Base-by-base conservation (phyloP, 129 eudicot species). In the Arctium lappa region DNA sequence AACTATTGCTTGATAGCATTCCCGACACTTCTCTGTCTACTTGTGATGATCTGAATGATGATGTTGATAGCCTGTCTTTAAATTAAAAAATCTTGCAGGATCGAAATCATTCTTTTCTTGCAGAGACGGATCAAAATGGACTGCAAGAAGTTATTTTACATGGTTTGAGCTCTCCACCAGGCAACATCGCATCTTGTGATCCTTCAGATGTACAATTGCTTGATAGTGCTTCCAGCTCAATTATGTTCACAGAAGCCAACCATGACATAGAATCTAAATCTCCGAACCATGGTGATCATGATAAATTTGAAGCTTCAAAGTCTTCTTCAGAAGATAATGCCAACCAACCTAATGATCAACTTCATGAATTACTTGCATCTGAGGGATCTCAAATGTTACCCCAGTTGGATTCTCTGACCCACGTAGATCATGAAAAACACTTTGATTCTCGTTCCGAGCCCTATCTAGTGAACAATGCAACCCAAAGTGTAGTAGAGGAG, bases 401-500 rank as follows among this genome's bases (percentile, higher is more conserved):
- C 46, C 22, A 72, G 42, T 33, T 70, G 70, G 70, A 53, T 53
- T 16, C 46, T 86, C 82, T 29, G 32, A 46, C 76, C 39, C 85
- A 88, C 30, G 48, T 75, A 82, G 83, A 89, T 72, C 79, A 74
- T 13, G 84, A 75, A 79, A 82, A 62, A 79, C 22, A 16, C 53
- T 9, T 22, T 22, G 76, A 84, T 40, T 42, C 84, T 81, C 71
- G 66, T 72, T 78, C 73, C 16, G 73, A 66, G 33, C 70, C 79
- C 73, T 75, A 36, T 53, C 38, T 29, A 12, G 70, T 29, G 71
- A 62, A 79, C 75, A 12, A 13, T 32, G 81, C 80, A 46, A 39
- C 32, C 81, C 74, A 69, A 10, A 53, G 72, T 76, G 65, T n/a
- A 42, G 39, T 74, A 42, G 83, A 68, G 53, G 72, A 78, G 79